phyloP scores from a whole-genome alignment of 345 rosid species.

The Eucalyptus sp. region DNA sequence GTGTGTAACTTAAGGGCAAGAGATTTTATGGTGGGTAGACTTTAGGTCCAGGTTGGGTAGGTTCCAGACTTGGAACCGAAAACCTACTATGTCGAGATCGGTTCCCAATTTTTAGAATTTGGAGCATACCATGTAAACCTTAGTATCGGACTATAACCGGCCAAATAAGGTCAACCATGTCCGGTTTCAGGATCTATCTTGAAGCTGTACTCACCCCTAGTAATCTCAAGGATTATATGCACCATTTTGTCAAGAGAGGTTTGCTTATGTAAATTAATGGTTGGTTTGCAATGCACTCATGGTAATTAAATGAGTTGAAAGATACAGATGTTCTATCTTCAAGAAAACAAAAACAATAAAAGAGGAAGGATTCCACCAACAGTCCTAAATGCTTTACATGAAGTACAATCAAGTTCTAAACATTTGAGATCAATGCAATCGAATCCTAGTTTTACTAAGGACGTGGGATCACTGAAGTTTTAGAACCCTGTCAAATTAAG shows the following conservation, averaged over 20 bases:
- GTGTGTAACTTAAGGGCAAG: neutral
- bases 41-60: neutral
- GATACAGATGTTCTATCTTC: neutral
- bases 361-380: neutral
- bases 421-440: neutral
- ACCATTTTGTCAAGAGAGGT: neutral
- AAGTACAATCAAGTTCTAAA: neutral
- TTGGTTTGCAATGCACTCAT: neutral
- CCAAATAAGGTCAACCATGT: neutral
- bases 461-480: neutral
- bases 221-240: neutral
- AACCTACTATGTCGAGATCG: neutral
- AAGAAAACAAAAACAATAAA: neutral
- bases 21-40: too few species aligned
- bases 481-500: neutral
- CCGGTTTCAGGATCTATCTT: neutral
- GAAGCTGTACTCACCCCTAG: neutral
- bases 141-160: rapidly evolving
- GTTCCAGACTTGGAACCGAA: rapidly evolving
- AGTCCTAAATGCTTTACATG: neutral
- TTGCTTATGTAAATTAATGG: neutral
- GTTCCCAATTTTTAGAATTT: neutral
- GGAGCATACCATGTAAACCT: neutral
- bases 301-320: neutral
- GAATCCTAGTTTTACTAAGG: neutral